Base-by-base conservation (phyloP, 352 stramenopile genomes). In the Phytopythium litorale region DNA sequence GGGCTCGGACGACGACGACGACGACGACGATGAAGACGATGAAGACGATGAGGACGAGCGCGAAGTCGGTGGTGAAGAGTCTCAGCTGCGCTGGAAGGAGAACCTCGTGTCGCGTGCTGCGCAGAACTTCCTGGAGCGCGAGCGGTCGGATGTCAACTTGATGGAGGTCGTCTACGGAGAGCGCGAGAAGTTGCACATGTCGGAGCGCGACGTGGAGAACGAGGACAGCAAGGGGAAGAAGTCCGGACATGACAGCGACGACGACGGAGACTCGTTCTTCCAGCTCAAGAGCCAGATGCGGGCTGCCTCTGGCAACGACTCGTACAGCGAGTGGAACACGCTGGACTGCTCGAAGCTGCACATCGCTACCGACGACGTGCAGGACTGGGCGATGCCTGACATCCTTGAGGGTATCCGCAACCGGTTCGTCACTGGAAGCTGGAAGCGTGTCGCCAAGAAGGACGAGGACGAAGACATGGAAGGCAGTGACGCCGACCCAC, bases 341-440 rank as follows among this genome's bases (percentile, higher is more conserved):
- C 68, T 94, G 42, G 86, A 94, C 57, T 92, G 82, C 58, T 92
- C 84, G 13, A 84, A 88, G 49, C 78, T 98, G 57, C 83, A 96
- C 58, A 63, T 90, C 33, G 79, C 65, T 25, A 50, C 56, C 6
- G 76, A 91, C 16, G 85, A 96, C 48, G 51, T 84, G 35, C 87
- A 92, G 32, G 88, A 92, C 46, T 93, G 87, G 86, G 70, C 75
- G 6, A 75, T 92, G 64, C 72, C 74, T 0, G 81, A 94, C 51
- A 68, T 91, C 9, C 72, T 96, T 3, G 75, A 96, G 62, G 73
- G 82, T 32, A 88, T 96, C 40, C 88, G 87, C 57, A 79, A 98
- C 63, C 97, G 96, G 49, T 99, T 99, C 71, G 97, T 99, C 3
- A 99, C 97, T 55, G 96, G 97, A n/a, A 96, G 96, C 28, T 99